Evolutionary conservation across 441 rosid species (phyloP), one percentile per base, ranked within the genome.

Genomic region (Pelargonium cotyledonis): DNA sequence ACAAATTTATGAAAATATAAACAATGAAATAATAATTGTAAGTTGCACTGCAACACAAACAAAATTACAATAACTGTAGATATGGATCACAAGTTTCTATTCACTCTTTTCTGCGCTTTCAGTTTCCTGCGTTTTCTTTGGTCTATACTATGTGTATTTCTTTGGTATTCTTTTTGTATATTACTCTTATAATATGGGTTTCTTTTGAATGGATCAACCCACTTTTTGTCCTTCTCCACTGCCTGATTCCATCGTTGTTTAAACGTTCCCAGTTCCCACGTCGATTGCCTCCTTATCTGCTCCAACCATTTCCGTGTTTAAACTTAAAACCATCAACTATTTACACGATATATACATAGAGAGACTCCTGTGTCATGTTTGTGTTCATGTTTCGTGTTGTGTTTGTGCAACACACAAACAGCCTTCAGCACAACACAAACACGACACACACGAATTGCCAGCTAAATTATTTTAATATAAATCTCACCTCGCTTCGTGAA

Each of bases 271-370:
- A 86, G 90, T 73, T 95, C 99, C 91, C 85, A 80, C 1, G 91
- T 86, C 0, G 98, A 92, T 46, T 92, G 98, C 78, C 97, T 85
- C 80, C 98, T 72, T 57, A 92, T 90, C 98, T 90, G 88, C 65
- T 51, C 62, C 2, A 43, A 7, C 3, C 2, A 18, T 18, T 3
- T 18, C 6, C 18, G 4, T 2, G 57, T 49, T 49, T 49, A 12
- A 19, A 7, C 35, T 31, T 31, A 0, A 31, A 31, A 7, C 29
- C 60, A 16, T 53, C 16, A 15, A 18, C 58, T n/a, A 8, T 23
- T 23, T 23, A 23, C 26, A 23, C 26, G 1, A 23, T 23, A 23
- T 23, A 23, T 23, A 23, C 26, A 23, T 23, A 23, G 26, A 23
- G 26, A 23, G 26, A 23, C 78, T 64, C 11, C 41, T 16, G 47